Percentiles rank a stretch among this genome's conserved stretches.
These are phyloP conservation scores for Alliaria petiolata DNA, from an alignment of 345 rosid genomes.

Conservation along the genomic window DNA sequence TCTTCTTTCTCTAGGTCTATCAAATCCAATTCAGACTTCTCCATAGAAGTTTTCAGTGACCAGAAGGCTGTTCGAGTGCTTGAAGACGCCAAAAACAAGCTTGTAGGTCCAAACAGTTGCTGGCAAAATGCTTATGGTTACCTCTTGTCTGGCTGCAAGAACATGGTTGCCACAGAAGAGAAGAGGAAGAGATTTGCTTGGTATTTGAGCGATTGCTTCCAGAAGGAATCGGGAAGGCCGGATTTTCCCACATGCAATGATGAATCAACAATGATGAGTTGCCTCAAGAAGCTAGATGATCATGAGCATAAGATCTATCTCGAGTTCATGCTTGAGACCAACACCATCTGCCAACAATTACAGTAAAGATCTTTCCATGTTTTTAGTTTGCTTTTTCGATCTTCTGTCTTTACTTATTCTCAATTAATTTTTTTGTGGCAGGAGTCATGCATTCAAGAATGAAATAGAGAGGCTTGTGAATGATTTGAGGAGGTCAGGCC, in stretches of 20 bases:
- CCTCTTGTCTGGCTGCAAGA: slow-evolving; percentile 65
- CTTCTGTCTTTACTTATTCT: too few relatives aligned
- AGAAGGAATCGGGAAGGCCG: slow-evolving; percentile 55
- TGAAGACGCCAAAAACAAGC: slow-evolving; percentile 48
- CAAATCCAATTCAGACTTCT: slow-evolving; percentile 48
- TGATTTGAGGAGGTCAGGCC: slow-evolving; percentile 57
- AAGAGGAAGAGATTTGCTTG: slow-evolving; percentile 77
- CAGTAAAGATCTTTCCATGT: slow-evolving; percentile 35
- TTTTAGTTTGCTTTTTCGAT: neutral
- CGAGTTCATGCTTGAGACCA: slow-evolving; percentile 65
- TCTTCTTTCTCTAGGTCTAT: slow-evolving; percentile 1
- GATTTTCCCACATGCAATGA: slow-evolving; percentile 52
- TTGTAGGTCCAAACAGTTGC: slow-evolving; percentile 52
- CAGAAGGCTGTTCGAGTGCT: slow-evolving; percentile 44
- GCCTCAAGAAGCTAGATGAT: slow-evolving; percentile 52
- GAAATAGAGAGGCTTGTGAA: slow-evolving; percentile 82
- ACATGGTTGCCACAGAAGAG: slow-evolving; percentile 60
- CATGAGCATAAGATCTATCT: slow-evolving; percentile 58
- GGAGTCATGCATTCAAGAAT: slow-evolving; percentile 61
- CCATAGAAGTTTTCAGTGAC: slow-evolving; percentile 46
- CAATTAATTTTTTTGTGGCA: slow-evolving; percentile 9
- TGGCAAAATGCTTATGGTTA: slow-evolving; percentile 66
- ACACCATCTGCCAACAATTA: slow-evolving; percentile 80
- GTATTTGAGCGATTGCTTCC: slow-evolving; percentile 77
- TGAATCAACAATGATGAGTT: slow-evolving; percentile 46